Conservation (phyloP, 352 stramenopile genomes). For the Thalassiosira hispida region DNA sequence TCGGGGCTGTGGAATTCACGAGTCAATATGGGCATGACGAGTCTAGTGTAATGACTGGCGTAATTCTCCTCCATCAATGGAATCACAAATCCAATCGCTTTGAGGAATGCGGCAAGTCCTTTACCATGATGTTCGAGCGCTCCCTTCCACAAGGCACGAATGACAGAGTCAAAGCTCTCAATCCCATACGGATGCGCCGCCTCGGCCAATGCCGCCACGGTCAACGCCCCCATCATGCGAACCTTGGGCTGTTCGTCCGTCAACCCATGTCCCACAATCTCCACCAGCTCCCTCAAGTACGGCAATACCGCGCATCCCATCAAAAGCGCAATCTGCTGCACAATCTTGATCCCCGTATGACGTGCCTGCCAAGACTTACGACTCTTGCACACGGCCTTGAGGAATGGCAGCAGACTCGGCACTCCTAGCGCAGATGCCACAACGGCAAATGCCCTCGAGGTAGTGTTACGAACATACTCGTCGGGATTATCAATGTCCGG, state of each 20-base stretch:
- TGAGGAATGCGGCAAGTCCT: constrained; percentile 97
- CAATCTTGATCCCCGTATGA: constrained; percentile 99
- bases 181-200: constrained; percentile 98
- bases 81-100: constrained; percentile 99
- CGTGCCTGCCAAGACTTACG: constrained; percentile 98
- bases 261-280: constrained; percentile 97
- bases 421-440: constrained; percentile 99
- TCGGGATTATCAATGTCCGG: constrained; percentile 99
- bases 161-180: constrained; percentile 98
- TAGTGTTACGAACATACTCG: constrained; percentile 99
- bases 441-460: constrained; percentile 96
- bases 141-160: constrained; percentile 97
- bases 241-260: constrained; percentile 98
- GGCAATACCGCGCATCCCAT: constrained; percentile 98
- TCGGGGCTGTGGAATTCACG: constrained; percentile 98
- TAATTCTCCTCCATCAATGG: constrained; percentile 99
- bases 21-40: constrained; percentile 99
- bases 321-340: constrained; percentile 98
- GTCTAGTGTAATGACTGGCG: constrained; percentile 98
- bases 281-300: constrained; percentile 96
- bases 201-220: constrained; percentile 96
- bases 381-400: constrained; percentile 98
- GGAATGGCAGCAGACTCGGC: constrained; percentile 95
- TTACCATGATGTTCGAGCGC: constrained; percentile 98
- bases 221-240: constrained; percentile 96